phyloP scores from a whole-genome alignment of 257 asterid genomes.

The Solanum paucissectum region DNA sequence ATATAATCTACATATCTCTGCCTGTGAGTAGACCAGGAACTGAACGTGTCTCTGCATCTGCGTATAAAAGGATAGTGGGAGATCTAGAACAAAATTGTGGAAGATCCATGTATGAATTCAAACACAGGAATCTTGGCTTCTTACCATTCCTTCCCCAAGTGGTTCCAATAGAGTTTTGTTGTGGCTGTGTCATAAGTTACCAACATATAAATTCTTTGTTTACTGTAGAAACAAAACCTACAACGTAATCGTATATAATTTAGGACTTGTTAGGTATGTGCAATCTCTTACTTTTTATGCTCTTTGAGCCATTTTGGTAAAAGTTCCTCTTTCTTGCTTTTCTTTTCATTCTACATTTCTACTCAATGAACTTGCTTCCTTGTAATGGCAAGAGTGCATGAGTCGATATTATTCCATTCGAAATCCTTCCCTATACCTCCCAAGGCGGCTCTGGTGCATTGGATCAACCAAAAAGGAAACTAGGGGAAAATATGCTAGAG shows the following conservation, averaged over 20 bases:
- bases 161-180: not conserved
- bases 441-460: not conserved
- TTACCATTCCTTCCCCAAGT: not conserved
- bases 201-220: not conserved
- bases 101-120: not conserved
- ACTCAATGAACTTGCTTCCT: not conserved
- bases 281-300: not conserved
- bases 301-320: not conserved
- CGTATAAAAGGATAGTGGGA: not conserved
- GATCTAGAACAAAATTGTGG: not conserved
- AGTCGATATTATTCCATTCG: not conserved
- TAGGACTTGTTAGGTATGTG: not conserved
- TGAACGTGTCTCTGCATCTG: not conserved
- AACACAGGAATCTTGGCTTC: not conserved
- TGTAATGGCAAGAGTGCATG: not conserved
- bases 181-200: not conserved
- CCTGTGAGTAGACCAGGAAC: not conserved
- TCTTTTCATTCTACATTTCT: not conserved
- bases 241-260: not conserved
- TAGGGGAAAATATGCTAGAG: not conserved
- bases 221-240: not conserved
- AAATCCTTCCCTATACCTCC: not conserved
- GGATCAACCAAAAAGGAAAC: not conserved
- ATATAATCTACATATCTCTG: not conserved
- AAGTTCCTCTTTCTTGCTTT: not conserved